Evolutionary conservation across 352 stramenopile species (phyloP).

Genomic region (Hyaloperonospora arabidopsidis): DNA sequence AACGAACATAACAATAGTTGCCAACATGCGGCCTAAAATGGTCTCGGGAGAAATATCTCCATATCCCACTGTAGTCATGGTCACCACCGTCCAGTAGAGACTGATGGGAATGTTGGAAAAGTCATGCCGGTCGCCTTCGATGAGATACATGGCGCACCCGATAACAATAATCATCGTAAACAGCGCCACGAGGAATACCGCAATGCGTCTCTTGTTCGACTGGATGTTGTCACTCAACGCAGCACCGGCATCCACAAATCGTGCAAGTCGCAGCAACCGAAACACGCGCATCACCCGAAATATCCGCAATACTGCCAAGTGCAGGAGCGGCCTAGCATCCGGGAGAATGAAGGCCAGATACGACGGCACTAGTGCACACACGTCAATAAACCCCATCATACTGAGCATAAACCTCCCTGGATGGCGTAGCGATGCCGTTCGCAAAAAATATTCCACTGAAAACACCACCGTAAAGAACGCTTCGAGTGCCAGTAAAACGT

Average conservation of each 20-base stretch:
- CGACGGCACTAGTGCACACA: constrained; percentile 70
- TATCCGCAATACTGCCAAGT: constrained; percentile 63
- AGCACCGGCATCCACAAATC: constrained; percentile 60
- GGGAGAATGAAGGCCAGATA: constrained; percentile 60
- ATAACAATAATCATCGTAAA: constrained; percentile 79
- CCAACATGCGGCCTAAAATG: constrained; percentile 68
- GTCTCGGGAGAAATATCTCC: constrained; percentile 80
- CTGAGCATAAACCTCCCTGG: constrained; percentile 57
- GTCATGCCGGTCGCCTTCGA: constrained; percentile 66
- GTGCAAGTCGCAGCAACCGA: constrained; percentile 57
- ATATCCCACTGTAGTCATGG: constrained; percentile 83
- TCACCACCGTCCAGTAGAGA: constrained; percentile 84
- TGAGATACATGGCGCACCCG: constrained; percentile 77
- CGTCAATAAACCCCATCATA: constrained; percentile 67
- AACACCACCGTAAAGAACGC: constrained; percentile 83
- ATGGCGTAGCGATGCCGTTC: constrained; percentile 56
- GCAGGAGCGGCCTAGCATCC: constrained; percentile 44
- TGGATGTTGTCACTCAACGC: constrained; percentile 73
- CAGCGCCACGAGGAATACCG: constrained; percentile 64
- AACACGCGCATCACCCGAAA: constrained; percentile 78
- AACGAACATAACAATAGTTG: constrained; percentile 80
- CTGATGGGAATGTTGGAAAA: constrained; percentile 86
- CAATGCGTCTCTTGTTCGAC: constrained; percentile 72
- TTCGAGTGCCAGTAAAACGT: constrained; percentile 65
- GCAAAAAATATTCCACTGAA: constrained; percentile 70